Conservation (phyloP, 106 monocot genomes). For the Alisma plantagoaquatica region DNA sequence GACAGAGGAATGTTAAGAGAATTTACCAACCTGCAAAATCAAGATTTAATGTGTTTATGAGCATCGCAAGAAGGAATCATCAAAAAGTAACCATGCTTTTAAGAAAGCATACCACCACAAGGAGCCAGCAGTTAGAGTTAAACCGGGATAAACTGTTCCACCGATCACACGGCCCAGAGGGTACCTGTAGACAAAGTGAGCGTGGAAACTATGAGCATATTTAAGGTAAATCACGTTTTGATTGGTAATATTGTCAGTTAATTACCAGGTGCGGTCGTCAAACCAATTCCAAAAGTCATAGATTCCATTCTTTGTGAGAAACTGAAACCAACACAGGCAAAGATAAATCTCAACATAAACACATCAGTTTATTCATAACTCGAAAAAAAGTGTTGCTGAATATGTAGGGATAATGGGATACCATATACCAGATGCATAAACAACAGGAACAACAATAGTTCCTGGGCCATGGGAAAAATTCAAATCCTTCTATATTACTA, state of each 20-base stretch:
- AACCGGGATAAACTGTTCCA: conserved; percentile 96
- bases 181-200: conserved; percentile 41
- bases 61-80: too few relatives aligned
- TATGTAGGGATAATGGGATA: too few relatives aligned
- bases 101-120: conserved; percentile 73
- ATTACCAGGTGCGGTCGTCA: conserved; percentile 96
- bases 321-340: conserved; percentile 51
- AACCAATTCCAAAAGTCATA: conserved; percentile 99
- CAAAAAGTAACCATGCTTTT: neutral
- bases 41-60: too few relatives aligned
- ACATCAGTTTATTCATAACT: too few relatives aligned
- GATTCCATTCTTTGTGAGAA: conserved; percentile 94
- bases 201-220: neutral
- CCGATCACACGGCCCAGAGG: conserved; percentile 99
- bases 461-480: too few relatives aligned
- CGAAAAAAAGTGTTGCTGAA: too few relatives aligned
- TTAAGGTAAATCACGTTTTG: neutral
- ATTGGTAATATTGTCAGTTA: neutral
- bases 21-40: conserved; percentile 64
- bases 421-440: too few relatives aligned
- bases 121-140: conserved; percentile 89
- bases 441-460: too few relatives aligned
- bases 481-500: too few relatives aligned
- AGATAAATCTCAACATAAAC: too few relatives aligned
- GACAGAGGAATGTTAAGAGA: conserved; percentile 90